Conservation (phyloP, 1,284 basidiomycete species). For the Sporisorium sorghi region DNA sequence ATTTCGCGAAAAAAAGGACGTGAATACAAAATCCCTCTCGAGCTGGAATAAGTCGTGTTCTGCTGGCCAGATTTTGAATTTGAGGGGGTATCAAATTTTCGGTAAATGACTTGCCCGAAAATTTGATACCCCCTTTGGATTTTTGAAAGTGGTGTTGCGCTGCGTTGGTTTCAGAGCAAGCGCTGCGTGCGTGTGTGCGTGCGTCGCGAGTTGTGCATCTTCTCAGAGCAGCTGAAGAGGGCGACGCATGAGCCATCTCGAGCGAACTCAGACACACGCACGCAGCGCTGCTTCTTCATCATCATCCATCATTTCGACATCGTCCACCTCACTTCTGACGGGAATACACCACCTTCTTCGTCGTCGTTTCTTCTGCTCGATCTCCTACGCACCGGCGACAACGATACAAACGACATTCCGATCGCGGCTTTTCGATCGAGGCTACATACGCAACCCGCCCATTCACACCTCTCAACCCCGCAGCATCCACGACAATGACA, state of each 20-base stretch:
- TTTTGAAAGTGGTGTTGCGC: not conserved
- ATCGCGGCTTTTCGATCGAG: no score
- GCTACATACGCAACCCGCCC: no score
- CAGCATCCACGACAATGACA: constrained; percentile 36
- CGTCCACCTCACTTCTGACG: not conserved
- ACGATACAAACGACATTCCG: no score
- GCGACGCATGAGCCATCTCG: constrained; percentile 31
- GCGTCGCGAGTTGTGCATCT: constrained; percentile 2
- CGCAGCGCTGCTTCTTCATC: not conserved
- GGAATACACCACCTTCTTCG: not conserved
- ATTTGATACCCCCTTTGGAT: no score
- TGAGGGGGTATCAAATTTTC: no score
- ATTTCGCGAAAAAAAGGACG: not conserved
- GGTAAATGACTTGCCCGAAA: no score
- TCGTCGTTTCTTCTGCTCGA: not conserved
- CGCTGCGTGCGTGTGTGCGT: constrained; percentile 12
- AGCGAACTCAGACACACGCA: not conserved
- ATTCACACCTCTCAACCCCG: no score
- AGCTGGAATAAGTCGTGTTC: not conserved
- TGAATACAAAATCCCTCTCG: constrained; percentile 2
- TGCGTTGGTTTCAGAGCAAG: not conserved
- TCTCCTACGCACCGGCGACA: not conserved
- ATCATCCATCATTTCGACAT: not conserved
- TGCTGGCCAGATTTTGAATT: constrained; percentile 5
- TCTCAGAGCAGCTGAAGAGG: not conserved